These are phyloP conservation scores for Phtheirospermum japonicum DNA, from an alignment of 257 asterid species.

Conservation along the genomic window DNA sequence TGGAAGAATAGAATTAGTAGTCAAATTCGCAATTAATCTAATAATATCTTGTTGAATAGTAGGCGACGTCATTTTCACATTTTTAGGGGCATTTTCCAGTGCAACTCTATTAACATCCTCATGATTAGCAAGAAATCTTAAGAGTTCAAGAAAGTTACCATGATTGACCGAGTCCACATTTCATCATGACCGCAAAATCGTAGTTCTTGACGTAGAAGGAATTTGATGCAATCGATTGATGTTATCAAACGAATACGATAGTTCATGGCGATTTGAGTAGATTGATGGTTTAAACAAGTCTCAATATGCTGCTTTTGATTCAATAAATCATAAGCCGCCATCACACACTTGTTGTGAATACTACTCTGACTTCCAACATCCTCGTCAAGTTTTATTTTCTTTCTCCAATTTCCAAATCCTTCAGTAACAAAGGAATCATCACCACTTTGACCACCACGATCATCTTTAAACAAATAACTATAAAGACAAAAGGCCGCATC, in stretches of 20 bases:
- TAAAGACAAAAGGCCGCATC: too few species aligned
- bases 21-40: background rate
- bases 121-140: background rate
- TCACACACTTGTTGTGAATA: background rate
- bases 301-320: too few species aligned
- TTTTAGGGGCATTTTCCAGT: background rate
- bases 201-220: background rate
- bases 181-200: background rate
- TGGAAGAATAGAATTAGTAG: background rate
- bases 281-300: background rate
- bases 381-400: background rate
- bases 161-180: background rate
- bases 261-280: background rate
- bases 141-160: background rate
- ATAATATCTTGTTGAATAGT: background rate
- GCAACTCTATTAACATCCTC: too few species aligned
- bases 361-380: background rate
- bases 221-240: too few species aligned
- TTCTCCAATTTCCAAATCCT: background rate
- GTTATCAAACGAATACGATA: background rate
- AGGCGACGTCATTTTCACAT: background rate
- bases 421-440: background rate
- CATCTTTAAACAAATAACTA: too few species aligned
- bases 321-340: too few species aligned
- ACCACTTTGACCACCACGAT: background rate